These are phyloP conservation scores for Lizanozyma gosingica DNA, from an alignment of 1,139 yeast genomes.

Conservation along the genomic window DNA sequence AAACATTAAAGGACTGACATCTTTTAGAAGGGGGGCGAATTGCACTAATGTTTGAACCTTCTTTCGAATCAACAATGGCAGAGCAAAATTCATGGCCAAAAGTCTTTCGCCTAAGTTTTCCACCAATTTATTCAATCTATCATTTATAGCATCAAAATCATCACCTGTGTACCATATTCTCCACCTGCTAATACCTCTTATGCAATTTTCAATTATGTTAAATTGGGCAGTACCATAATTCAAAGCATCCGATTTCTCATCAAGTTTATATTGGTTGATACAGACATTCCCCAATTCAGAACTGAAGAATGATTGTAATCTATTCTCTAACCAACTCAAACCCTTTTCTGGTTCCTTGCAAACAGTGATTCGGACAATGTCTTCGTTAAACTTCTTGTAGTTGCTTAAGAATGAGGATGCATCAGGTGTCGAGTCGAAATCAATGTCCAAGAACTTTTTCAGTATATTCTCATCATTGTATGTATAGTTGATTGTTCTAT, in stretches of 20 bases:
- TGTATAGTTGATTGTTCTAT: conserved; percentile 68
- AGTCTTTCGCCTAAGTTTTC: conserved; percentile 73
- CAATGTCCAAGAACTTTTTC: conserved; percentile 61
- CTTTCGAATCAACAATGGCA: conserved; percentile 75
- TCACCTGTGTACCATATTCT: conserved; percentile 74
- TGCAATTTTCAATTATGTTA: conserved; percentile 78
- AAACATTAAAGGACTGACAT: conserved; percentile 64
- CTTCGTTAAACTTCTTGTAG: conserved; percentile 80
- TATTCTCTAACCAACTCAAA: conserved; percentile 67
- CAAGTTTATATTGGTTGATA: conserved; percentile 45
- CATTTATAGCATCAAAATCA: conserved; percentile 53
- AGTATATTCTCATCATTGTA: conserved; percentile 59
- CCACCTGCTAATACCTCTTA: conserved; percentile 95
- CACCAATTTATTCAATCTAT: conserved; percentile 50
- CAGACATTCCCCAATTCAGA: conserved; percentile 66
- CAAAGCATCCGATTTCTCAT: conserved; percentile 60
- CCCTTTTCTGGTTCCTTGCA: conserved; percentile 84
- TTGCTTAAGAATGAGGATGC: conserved; percentile 68
- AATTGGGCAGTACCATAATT: conserved; percentile 76
- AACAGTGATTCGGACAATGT: conserved; percentile 77
- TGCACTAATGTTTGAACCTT: conserved; percentile 93
- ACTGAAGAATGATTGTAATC: conserved; percentile 66
- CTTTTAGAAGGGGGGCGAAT: conserved; percentile 86
- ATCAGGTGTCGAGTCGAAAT: conserved; percentile 85
- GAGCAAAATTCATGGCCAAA: conserved; percentile 64